These are phyloP conservation scores for Xylariaceae sp. DNA, from an alignment of 2,329 filamentous ascomycete species.

Conservation along the genomic window DNA sequence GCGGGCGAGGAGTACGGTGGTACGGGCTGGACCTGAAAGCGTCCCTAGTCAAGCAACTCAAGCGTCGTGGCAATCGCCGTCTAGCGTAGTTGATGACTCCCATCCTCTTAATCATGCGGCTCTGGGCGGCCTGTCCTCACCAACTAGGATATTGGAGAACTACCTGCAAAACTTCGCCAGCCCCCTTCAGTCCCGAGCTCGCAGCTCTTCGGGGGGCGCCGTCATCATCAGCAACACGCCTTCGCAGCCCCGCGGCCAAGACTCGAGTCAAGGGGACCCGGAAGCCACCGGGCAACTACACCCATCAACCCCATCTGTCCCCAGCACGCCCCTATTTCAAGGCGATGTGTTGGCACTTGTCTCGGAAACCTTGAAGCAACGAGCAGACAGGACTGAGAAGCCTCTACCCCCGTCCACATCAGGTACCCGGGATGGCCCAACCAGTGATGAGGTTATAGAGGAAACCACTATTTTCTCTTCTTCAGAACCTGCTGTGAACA, in stretches of 20 bases:
- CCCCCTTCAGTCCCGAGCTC: slow-evolving; percentile 11
- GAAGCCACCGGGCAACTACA: background rate
- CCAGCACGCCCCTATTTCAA: slow-evolving; percentile 2
- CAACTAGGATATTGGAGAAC: slow-evolving; percentile 41
- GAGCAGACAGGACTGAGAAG: too few relatives aligned
- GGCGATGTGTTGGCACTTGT: too few relatives aligned
- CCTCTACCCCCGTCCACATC: too few relatives aligned
- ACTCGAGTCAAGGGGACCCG: too few relatives aligned
- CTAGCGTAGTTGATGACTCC: slow-evolving; percentile 49
- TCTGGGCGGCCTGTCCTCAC: slow-evolving; percentile 33
- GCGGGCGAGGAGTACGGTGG: slow-evolving; percentile 1
- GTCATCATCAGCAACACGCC: slow-evolving; percentile 6
- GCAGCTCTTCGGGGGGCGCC: slow-evolving; percentile 5
- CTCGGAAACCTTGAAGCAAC: too few relatives aligned
- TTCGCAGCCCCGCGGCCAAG: background rate
- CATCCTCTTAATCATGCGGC: slow-evolving; percentile 32
- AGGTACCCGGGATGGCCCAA: too few relatives aligned
- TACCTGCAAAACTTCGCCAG: slow-evolving; percentile 33
- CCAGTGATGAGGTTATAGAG: slow-evolving; percentile 16
- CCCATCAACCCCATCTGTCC: slow-evolving; percentile 1
- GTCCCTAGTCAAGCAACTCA: slow-evolving; percentile 15
- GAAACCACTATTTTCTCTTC: slow-evolving; percentile 18
- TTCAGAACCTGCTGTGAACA: slow-evolving; percentile 6
- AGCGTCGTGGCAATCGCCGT: slow-evolving; percentile 34
- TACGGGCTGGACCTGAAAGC: background rate